Conservation (phyloP, 2,329 filamentous ascomycete genomes). For the Venturia effusa region DNA sequence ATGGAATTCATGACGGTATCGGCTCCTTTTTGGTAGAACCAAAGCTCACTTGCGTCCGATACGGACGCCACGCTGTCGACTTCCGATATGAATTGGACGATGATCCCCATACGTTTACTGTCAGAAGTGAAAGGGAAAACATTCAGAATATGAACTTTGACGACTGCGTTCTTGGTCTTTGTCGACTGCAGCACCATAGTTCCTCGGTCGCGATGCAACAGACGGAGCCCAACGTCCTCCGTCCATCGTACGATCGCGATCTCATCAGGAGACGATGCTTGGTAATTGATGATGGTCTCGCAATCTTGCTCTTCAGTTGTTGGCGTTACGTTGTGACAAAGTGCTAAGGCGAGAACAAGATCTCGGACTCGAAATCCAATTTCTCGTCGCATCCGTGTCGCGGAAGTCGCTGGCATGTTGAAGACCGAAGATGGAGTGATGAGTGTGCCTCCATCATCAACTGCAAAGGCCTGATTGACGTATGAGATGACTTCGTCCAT, state of each 20-base stretch:
- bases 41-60: conserved; percentile 59
- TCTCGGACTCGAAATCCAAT: conserved; percentile 90
- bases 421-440: conserved; percentile 68
- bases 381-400: conserved; percentile 79
- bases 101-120: conserved; percentile 95
- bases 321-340: conserved; percentile 96
- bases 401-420: conserved; percentile 47
- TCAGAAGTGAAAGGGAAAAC: conserved; percentile 97
- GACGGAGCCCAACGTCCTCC: conserved; percentile 76
- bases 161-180: conserved; percentile 60
- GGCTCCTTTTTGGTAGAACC: conserved; percentile 97
- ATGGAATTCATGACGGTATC: conserved; percentile 98
- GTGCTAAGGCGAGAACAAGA: conserved; percentile 78
- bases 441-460: conserved; percentile 33
- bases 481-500: conserved; percentile 95
- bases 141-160: conserved; percentile 80
- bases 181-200: conserved; percentile 73
- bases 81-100: conserved; percentile 65
- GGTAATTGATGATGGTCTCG: conserved; percentile 73
- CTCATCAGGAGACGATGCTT: conserved; percentile 94
- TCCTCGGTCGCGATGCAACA: conserved; percentile 77
- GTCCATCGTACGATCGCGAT: conserved; percentile 97
- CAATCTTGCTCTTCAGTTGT: conserved; percentile 63
- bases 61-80: conserved; percentile 34
- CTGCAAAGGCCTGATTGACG: conserved; percentile 70